These are phyloP conservation scores for Suillus decipiens DNA, from an alignment of 768 basidiomycete species.

Conservation along the genomic window DNA sequence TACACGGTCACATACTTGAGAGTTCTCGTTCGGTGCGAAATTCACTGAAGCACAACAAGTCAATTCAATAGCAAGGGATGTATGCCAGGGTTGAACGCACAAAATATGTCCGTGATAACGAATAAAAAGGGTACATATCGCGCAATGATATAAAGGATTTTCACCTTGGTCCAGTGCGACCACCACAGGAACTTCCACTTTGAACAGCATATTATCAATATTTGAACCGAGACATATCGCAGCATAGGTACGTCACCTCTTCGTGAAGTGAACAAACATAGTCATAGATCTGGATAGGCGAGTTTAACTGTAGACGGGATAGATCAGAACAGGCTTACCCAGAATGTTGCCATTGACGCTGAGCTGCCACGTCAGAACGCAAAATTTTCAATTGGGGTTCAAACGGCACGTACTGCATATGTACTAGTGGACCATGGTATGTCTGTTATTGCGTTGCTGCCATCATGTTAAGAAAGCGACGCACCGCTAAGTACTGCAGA, in stretches of 20 bases:
- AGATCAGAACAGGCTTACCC: background rate
- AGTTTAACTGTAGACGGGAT: background rate
- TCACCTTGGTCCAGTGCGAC: background rate
- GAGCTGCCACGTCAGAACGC: background rate
- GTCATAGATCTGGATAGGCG: background rate
- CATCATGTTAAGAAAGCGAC: background rate
- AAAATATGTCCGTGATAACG: background rate
- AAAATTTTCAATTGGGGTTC: background rate
- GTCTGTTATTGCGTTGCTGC: background rate
- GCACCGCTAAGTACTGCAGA: background rate
- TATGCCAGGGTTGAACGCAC: background rate
- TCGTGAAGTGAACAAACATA: background rate
- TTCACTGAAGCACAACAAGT: background rate
- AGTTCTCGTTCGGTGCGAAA: background rate
- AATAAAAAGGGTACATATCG: background rate
- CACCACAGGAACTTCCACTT: background rate
- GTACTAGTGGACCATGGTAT: background rate
- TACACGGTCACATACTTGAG: background rate
- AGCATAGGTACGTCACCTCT: background rate
- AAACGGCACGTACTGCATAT: background rate
- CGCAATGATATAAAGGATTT: background rate
- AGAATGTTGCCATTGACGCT: background rate
- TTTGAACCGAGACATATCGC: background rate
- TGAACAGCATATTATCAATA: background rate
- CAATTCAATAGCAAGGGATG: background rate